Percentiles rank a stretch among this genome's conserved stretches.
Conservation (phyloP, 805 yeast species). For the Candida maris region DNA sequence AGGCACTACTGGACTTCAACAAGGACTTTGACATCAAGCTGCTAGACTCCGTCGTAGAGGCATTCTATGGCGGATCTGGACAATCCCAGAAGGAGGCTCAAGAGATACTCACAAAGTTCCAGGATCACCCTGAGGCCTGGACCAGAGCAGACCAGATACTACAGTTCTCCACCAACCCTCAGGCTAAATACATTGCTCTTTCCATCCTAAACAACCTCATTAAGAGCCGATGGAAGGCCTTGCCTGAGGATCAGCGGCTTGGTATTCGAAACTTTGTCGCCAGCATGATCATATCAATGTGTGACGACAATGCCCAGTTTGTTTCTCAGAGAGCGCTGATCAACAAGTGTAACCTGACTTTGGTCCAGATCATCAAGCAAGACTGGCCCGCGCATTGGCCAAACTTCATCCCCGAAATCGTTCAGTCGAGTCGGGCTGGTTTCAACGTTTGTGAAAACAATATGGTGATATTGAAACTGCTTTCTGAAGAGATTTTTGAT, state of each 20-base stretch:
- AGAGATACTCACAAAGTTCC: constrained; percentile 70
- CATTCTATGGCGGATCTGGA: constrained; percentile 80
- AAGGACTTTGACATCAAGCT: constrained; percentile 75
- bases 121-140: constrained; percentile 96
- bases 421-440: constrained; percentile 75
- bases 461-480: constrained; percentile 83
- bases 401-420: constrained; percentile 89
- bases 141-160: constrained; percentile 86
- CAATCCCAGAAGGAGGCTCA: constrained; percentile 72
- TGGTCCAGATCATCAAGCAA: constrained; percentile 91
- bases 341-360: constrained; percentile 87
- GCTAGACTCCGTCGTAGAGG: constrained; percentile 79
- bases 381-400: constrained; percentile 99
- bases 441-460: constrained; percentile 96
- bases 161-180: constrained; percentile 72
- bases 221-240: constrained; percentile 87
- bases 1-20: constrained; percentile 79
- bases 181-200: constrained; percentile 88
- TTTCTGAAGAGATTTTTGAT: constrained; percentile 95
- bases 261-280: constrained; percentile 94
- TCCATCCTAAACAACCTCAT: constrained; percentile 87
- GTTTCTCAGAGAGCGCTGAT: constrained; percentile 74
- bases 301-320: constrained; percentile 76
- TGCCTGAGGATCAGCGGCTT: constrained; percentile 82
- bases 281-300: constrained; percentile 86